Conservation (phyloP, 2,329 filamentous ascomycete genomes). For the Metarhizium guizhouense region DNA sequence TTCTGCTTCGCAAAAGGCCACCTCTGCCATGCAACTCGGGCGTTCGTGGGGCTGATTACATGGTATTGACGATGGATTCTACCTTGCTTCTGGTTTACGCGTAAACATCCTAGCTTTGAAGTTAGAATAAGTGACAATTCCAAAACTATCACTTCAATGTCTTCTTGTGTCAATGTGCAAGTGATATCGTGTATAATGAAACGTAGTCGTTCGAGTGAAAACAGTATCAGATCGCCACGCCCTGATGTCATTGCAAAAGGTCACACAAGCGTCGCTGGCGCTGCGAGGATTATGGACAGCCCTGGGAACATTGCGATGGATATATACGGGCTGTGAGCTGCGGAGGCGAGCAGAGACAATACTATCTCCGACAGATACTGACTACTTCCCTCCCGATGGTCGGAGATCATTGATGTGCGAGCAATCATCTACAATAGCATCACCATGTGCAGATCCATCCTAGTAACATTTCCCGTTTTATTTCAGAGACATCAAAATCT, state of each 20-base stretch:
- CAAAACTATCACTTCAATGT: background rate
- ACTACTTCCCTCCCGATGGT: too few relatives aligned
- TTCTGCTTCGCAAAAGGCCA: background rate
- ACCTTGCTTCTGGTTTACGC: background rate
- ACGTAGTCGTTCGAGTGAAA: too few relatives aligned
- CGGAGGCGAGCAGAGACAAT: too few relatives aligned
- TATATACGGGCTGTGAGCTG: too few relatives aligned
- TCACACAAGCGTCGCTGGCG: too few relatives aligned
- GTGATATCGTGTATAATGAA: background rate
- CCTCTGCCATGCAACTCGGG: conserved; percentile 8
- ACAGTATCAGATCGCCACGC: too few relatives aligned
- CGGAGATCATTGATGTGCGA: background rate
- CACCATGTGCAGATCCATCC: conserved; percentile 2
- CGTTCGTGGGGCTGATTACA: conserved; percentile 11
- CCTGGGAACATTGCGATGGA: too few relatives aligned
- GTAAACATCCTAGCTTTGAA: background rate
- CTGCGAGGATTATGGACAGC: too few relatives aligned
- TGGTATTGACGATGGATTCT: conserved; percentile 5
- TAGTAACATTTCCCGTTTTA: conserved; percentile 1
- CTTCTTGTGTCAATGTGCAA: background rate
- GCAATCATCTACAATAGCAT: background rate
- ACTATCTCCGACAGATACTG: too few relatives aligned
- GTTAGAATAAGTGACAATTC: background rate
- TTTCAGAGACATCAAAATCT: conserved; percentile 23
- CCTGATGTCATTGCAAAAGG: too few relatives aligned